Base-by-base conservation (phyloP, 768 basidiomycete species). In the Lactarius hatsudake region DNA sequence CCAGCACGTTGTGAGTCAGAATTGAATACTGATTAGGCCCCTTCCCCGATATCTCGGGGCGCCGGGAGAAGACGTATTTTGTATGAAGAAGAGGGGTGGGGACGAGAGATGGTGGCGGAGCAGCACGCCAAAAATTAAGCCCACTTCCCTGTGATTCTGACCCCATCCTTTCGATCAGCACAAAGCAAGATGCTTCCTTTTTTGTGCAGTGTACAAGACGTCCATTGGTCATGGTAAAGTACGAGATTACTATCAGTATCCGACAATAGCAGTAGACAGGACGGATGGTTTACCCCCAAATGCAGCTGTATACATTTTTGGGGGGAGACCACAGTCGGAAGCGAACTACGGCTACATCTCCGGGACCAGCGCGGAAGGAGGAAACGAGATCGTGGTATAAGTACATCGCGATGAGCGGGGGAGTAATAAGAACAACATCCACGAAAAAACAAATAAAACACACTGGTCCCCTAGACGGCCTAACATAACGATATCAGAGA, bases 381-480 rank as follows among this genome's bases (percentile, higher is more conserved):
- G 56, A 57, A 57, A 48, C 56, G 62, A 54, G 30, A 54, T 38
- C 3, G 17, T 32, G 58, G 32, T 63, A 67, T 26, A 55, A 32
- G 53, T 64, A 64, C 62, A 68, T 42, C 51, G 18, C 18, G 42
- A 54, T 13, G 53, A 38, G 30, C 45, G 43, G 34, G 38, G 20
- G 53, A 3, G 9, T 59, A 36, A 28, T 36, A 60, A 45, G 30
- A 18, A 58, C 13, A 34, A 51, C 32, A 62, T 2, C 53, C 38
- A 40, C 43, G 28, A 34, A 64, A 28, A 30, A 34, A 34, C 38
- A 12, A 26, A 30, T 18, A 51, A 38, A 53, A 17, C 53, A 60
- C 66, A 48, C 67, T 68, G 67, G 67, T 68, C 67, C 67, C 67
- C 63, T 64, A 68, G 66, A 56, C 36, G 59, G 62, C 62, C 66